Base-by-base conservation (phyloP, 352 stramenopile genomes). In the Plasmopara viticola region DNA sequence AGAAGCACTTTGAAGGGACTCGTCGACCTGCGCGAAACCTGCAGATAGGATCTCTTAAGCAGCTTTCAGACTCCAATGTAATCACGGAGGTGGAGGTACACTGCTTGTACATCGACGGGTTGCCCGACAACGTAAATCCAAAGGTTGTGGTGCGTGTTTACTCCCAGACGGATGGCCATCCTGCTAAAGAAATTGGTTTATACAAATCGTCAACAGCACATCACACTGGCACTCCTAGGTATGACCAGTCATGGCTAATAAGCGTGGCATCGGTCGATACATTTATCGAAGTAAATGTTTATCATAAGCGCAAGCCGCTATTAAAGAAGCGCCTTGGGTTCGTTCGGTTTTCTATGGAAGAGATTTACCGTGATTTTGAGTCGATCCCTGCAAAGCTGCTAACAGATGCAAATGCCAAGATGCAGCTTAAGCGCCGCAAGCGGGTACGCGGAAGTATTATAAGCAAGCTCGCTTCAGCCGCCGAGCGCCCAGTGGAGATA, bases 331-430 rank as follows among this genome's bases (percentile, higher is more conserved):
- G 66, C 6, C 65, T 94, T 9, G 84, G 84, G 5, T 82, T 67
- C 50, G 57, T 92, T 39, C 68, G 72, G 5, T 78, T 91, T 39
- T 90, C 81, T 17, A 75, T 92, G 48, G 78, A 94, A 39, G 78
- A 94, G n/a, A 87, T 94, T 31, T 92, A 89, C 53, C 78, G 78
- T 34, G 72, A 92, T 30, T 94, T 91, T 45, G 68, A 89, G 13
- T 58, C 75, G 2, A 70, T 94, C 29, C 81, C 84, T 7, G 73
- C 72, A 10, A 86, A 89, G 54, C 60, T 92, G 13, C 62, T 92
- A 37, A 40, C 70, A 20, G 76, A 92, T 53, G 66, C 75, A 39
- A 81, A 75, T 51, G 68, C 78, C 13, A 92, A 92, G 58, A 62
- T 84, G 59, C 74, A 76, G 7, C 53, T 94, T 52, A 90, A 90